These are phyloP conservation scores for Eucalyptus tenuipes DNA, from an alignment of 345 rosid genomes.

Conservation along the genomic window DNA sequence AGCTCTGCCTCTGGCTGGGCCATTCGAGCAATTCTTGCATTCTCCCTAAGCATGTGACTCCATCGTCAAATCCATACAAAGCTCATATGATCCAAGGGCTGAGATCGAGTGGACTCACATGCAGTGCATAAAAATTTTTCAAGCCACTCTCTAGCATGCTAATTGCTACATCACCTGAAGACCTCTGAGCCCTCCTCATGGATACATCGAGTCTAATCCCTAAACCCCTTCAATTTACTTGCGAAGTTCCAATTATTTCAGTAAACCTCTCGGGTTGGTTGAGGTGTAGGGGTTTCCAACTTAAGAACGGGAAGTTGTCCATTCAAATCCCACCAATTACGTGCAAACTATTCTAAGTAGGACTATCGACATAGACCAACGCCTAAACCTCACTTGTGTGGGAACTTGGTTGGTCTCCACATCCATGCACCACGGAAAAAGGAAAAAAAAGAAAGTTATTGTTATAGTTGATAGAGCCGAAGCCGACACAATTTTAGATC, in stretches of 20 bases:
- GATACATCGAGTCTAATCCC: background rate
- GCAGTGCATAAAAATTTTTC: background rate
- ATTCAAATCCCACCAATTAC: rapidly evolving
- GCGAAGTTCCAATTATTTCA: background rate
- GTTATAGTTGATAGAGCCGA: background rate
- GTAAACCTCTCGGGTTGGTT: background rate
- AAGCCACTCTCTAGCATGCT: background rate
- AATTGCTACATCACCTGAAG: background rate
- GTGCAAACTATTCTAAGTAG: background rate
- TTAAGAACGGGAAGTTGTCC: background rate
- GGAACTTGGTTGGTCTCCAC: background rate
- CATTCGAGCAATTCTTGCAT: background rate
- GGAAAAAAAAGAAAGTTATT: background rate
- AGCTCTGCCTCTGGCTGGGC: background rate
- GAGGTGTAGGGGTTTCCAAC: background rate
- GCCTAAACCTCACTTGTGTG: background rate
- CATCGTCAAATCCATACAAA: background rate
- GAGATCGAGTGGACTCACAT: background rate
- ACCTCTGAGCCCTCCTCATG: background rate
- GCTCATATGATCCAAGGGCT: background rate
- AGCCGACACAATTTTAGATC: background rate
- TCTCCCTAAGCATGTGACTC: background rate
- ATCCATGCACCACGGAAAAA: background rate
- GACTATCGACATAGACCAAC: background rate
- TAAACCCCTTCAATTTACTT: background rate